Evolutionary conservation across 768 basidiomycete genomes (phyloP), one percentile per base, ranked within the genome.

Genomic region (Boletellus emodensis): DNA sequence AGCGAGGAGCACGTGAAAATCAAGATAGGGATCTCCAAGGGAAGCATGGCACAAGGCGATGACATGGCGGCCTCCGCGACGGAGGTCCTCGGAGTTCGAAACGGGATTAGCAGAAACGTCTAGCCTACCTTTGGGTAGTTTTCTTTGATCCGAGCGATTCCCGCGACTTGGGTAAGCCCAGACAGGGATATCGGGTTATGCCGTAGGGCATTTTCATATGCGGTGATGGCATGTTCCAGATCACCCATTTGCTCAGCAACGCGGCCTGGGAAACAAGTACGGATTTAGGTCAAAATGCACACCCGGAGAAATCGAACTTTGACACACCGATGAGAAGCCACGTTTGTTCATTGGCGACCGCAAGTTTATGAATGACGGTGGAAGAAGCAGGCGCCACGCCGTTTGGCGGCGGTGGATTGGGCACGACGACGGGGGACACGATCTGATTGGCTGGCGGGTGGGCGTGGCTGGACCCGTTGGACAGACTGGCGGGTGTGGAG

Each of bases 191-290:
- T 81, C 62, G 94, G 87, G 64, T 97, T 98, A 75, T 97, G 94
- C 71, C 93, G 85, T 57, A 98, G 78, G 3, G 94, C 94, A 63
- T 89, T 85, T 72, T 98, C 95, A 73, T 97, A 99, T 53, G 94
- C 92, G 39, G 82, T 82, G 60, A 92, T 77, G 42, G 96, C 95
- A 56, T 93, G 86, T 64, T 96, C 94, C 62, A 90, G 79, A 75
- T 97, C 91, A 56, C 85, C 81, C 84, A 98, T 89, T 67, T 94
- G 91, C 69, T 97, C 96, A 44, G 94, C 93, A 48, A 96, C 89
- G 48, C 90, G 84, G 47, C 94, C 94, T 97, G 73, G 61, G 67
- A 71, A 58, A 60, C 39, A 52, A 53, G 34, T 45, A 32, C 53
- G 44, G 41, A 30, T 50, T 68, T 53, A 67, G 59, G 35, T 20